phyloP scores from a whole-genome alignment of 2,329 filamentous ascomycete species.

The Aaosphaeria arxii region DNA sequence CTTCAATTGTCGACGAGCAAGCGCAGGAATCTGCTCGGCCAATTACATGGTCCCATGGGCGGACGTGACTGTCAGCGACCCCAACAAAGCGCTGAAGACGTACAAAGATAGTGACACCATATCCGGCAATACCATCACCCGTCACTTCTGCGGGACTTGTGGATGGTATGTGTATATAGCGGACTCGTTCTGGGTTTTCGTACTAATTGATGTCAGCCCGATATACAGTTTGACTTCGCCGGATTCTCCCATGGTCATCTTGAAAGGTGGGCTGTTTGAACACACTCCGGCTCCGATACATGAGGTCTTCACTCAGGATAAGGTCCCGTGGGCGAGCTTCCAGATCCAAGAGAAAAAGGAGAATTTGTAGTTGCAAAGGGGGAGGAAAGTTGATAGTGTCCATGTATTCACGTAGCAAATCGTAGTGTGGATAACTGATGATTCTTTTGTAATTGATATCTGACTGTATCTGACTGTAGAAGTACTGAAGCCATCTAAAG shows the following conservation, averaged over 20 bases:
- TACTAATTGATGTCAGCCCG: conserved; percentile 15
- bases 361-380: background rate
- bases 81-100: conserved; percentile 15
- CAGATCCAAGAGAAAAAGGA: background rate
- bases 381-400: too few relatives aligned
- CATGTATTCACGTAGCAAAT: too few relatives aligned
- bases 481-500: too few relatives aligned
- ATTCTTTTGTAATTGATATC: too few relatives aligned
- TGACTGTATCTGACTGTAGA: too few relatives aligned
- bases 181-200: background rate
- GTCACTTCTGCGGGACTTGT: conserved; percentile 29
- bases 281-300: conserved; percentile 10
- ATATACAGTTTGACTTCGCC: conserved; percentile 12
- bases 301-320: conserved; percentile 14
- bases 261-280: conserved; percentile 28
- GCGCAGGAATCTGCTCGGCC: conserved; percentile 16
- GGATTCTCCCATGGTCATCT: conserved; percentile 13
- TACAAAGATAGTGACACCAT: conserved; percentile 26
- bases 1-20: conserved; percentile 27
- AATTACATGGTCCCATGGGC: conserved; percentile 19
- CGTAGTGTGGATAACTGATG: too few relatives aligned
- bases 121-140: conserved; percentile 21
- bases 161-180: conserved; percentile 16
- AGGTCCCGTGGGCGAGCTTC: background rate
- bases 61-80: conserved; percentile 18